A percentile compares a stretch with the other conserved stretches of the same genome.
Conservation (phyloP, 805 yeast species). For the Yamadazyma paraphyllophila region DNA sequence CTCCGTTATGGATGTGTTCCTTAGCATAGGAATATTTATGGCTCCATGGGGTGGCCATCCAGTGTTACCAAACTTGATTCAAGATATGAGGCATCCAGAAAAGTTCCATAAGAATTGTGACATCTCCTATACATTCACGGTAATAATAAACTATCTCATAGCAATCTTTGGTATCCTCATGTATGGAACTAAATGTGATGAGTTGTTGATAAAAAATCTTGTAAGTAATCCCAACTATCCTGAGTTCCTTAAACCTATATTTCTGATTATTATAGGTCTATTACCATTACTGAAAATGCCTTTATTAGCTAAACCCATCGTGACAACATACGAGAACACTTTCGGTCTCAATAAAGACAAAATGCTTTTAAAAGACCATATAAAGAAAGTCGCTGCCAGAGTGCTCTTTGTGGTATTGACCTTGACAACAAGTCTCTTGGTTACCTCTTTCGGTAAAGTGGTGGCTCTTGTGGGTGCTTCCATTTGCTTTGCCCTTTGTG, state of each 20-base stretch:
- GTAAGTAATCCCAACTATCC: slow-evolving; percentile 71
- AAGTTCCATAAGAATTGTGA: slow-evolving; percentile 54
- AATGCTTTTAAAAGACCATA: not conserved
- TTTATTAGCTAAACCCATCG: slow-evolving; percentile 36
- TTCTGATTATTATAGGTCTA: slow-evolving; percentile 35
- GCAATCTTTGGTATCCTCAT: slow-evolving; percentile 69
- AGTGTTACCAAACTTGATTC: slow-evolving; percentile 68
- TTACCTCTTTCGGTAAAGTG: slow-evolving; percentile 39
- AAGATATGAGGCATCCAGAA: slow-evolving; percentile 68
- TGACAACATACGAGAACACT: slow-evolving; percentile 35
- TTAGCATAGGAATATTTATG: slow-evolving; percentile 64
- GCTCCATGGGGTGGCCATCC: slow-evolving; percentile 89
- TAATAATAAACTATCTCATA: slow-evolving; percentile 57
- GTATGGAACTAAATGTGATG: slow-evolving; percentile 70
- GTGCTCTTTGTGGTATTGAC: slow-evolving; percentile 22
- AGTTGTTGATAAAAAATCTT: slow-evolving; percentile 76
- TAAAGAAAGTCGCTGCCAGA: slow-evolving; percentile 15
- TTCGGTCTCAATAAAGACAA: slow-evolving; percentile 12
- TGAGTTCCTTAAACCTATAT: slow-evolving; percentile 38
- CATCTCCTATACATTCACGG: slow-evolving; percentile 57
- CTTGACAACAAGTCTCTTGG: slow-evolving; percentile 25
- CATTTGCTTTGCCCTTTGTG: slow-evolving; percentile 40
- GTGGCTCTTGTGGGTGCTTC: slow-evolving; percentile 43
- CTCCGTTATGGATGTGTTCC: slow-evolving; percentile 31
- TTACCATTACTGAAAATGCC: slow-evolving; percentile 43